These are phyloP conservation scores for Giardia duodenalis DNA, from an alignment of 208 protist species.

Conservation along the genomic window DNA sequence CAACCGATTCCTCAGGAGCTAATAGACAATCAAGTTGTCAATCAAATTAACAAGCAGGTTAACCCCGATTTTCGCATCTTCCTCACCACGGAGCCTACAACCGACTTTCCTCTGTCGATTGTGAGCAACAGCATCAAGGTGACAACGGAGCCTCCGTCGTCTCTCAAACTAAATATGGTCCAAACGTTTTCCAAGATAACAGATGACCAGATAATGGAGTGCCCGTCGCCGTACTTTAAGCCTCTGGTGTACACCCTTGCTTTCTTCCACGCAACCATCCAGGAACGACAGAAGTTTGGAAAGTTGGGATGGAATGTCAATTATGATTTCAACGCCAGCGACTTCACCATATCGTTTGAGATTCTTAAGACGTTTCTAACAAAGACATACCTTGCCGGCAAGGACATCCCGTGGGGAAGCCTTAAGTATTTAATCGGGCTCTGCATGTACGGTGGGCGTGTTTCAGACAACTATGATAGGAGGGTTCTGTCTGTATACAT, in stretches of 20 bases:
- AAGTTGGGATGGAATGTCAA: slow-evolving; percentile 86
- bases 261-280: slow-evolving; percentile 95
- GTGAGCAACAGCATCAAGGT: slow-evolving; percentile 58
- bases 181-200: slow-evolving; percentile 78
- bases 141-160: slow-evolving; percentile 93
- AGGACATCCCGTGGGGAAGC: slow-evolving; percentile 83
- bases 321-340: slow-evolving; percentile 97
- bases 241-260: slow-evolving; percentile 86
- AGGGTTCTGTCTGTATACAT: slow-evolving; percentile 89
- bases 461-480: slow-evolving; percentile 87
- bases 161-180: slow-evolving; percentile 92
- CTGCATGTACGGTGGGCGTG: slow-evolving; percentile 93
- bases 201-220: slow-evolving; percentile 72
- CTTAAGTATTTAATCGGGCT: slow-evolving; percentile 93
- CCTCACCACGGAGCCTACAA: slow-evolving; percentile 90
- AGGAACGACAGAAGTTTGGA: slow-evolving; percentile 57
- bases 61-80: slow-evolving; percentile 90
- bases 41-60: slow-evolving; percentile 55
- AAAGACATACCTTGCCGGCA: slow-evolving; percentile 74
- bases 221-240: slow-evolving; percentile 76
- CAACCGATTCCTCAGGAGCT: background rate
- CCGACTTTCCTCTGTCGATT: slow-evolving; percentile 86
- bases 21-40: background rate
- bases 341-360: slow-evolving; percentile 85
- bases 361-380: slow-evolving; percentile 83